Conservation (phyloP, 257 asterid species). For the Solanum chilense region DNA sequence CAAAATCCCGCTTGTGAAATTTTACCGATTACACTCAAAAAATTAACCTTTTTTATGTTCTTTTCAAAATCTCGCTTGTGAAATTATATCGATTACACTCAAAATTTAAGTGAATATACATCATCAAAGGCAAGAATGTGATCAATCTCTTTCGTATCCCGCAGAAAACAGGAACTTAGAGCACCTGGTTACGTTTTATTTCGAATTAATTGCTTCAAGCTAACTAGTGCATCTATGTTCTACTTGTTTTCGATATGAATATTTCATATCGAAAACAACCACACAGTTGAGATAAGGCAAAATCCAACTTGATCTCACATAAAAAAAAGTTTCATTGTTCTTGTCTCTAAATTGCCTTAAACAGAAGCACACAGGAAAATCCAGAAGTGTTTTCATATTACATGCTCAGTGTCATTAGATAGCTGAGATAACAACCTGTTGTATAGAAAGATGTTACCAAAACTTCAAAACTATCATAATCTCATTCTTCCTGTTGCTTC, state of each 20-base stretch:
- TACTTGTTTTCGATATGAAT: not conserved
- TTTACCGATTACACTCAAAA: no score
- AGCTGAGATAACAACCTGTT: not conserved
- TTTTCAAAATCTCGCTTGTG: not conserved
- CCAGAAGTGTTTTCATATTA: not conserved
- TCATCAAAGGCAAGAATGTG: not conserved
- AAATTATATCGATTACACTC: no score
- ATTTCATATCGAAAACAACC: not conserved
- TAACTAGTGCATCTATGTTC: not conserved
- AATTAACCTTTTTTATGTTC: no score
- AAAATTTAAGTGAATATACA: not conserved
- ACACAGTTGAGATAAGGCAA: not conserved
- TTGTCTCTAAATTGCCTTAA: not conserved
- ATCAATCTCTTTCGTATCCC: not conserved
- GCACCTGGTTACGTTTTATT: no score
- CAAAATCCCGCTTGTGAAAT: no score
- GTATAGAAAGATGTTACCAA: not conserved
- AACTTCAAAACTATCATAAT: not conserved
- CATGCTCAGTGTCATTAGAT: not conserved
- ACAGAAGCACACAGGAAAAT: not conserved
- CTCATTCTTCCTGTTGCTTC: not conserved
- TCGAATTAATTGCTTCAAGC: not conserved
- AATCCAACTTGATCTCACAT: not conserved
- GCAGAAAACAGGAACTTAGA: not conserved
- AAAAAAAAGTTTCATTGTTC: not conserved